A percentile compares a stretch with the other conserved stretches of the same genome.
phyloP scores from a whole-genome alignment of 257 asterid species.

The Petunia axillaris region DNA sequence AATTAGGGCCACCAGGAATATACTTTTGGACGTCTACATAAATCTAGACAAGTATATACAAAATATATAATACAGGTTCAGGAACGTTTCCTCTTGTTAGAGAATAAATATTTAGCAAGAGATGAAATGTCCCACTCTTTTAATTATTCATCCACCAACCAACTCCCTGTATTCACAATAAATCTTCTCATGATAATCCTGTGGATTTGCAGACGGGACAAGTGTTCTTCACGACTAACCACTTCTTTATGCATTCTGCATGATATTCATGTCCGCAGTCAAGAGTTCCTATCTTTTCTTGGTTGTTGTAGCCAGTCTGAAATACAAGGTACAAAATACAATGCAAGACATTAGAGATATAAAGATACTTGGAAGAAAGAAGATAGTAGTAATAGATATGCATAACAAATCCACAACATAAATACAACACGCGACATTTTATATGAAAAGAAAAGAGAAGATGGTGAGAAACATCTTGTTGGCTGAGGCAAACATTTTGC shows the following conservation, averaged over 20 bases:
- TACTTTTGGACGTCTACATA: conserved; percentile 27
- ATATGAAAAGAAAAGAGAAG: neutral
- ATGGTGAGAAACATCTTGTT: neutral
- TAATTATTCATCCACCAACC: conserved; percentile 41
- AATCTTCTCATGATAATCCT: conserved; percentile 35
- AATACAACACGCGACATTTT: neutral
- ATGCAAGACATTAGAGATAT: conserved; percentile 16
- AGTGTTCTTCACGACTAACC: conserved; percentile 36
- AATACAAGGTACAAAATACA: neutral
- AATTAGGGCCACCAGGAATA: conserved; percentile 40
- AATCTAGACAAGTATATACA: conserved; percentile 53
- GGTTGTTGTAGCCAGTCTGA: conserved; percentile 27
- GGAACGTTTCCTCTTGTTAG: conserved; percentile 29
- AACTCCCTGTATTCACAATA: conserved; percentile 30
- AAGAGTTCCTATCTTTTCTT: conserved; percentile 27
- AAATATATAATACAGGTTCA: conserved; percentile 47
- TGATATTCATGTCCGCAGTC: conserved; percentile 41
- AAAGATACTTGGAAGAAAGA: conserved; percentile 7
- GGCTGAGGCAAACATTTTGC: neutral
- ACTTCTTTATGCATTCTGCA: conserved; percentile 31
- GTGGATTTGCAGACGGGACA: conserved; percentile 39
- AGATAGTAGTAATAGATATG: neutral
- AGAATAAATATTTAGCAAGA: conserved; percentile 20
- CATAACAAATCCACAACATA: conserved; percentile 4
- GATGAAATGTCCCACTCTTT: conserved; percentile 34